Percentiles rank a stretch among this genome's conserved stretches.
These are phyloP conservation scores for Fusarium sp. DNA, from an alignment of 2,329 filamentous ascomycete species.

Conservation along the genomic window DNA sequence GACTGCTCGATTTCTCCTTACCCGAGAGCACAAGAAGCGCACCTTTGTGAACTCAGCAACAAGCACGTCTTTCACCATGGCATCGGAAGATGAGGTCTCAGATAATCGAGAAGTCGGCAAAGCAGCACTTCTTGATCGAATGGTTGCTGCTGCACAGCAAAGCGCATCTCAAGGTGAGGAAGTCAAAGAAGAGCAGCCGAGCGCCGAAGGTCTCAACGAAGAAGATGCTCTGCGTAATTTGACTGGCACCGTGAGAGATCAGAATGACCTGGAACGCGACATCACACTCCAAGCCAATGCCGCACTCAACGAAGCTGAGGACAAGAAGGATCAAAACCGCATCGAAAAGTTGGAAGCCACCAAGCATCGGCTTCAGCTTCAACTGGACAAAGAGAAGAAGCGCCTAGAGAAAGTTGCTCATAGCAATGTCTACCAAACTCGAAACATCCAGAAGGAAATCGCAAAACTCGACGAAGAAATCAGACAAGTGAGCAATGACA, in stretches of 20 bases:
- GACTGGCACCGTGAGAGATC: constrained; percentile 77
- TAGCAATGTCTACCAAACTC: constrained; percentile 59
- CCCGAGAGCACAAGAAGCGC: background rate
- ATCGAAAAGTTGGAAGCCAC: constrained; percentile 65
- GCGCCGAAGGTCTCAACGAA: constrained; percentile 58
- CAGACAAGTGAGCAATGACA: constrained; percentile 71
- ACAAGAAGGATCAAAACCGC: constrained; percentile 68
- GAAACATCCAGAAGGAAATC: constrained; percentile 71
- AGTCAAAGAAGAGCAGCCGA: background rate
- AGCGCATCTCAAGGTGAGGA: constrained; percentile 22
- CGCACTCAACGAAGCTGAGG: constrained; percentile 67
- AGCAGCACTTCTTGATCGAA: constrained; percentile 39
- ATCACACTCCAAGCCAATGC: constrained; percentile 72
- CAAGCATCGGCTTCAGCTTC: constrained; percentile 67
- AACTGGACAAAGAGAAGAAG: constrained; percentile 65
- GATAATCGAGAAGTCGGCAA: constrained; percentile 37
- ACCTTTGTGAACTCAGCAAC: background rate
- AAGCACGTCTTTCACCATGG: constrained; percentile 35
- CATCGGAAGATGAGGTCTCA: constrained; percentile 29
- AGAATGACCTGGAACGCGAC: constrained; percentile 89
- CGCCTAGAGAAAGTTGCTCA: constrained; percentile 52
- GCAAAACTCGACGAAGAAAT: constrained; percentile 71
- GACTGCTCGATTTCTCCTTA: background rate
- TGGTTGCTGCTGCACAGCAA: constrained; percentile 45
- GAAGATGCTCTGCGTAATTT: constrained; percentile 67